These are phyloP conservation scores for Mycena maculata DNA, from an alignment of 768 basidiomycete genomes.

Conservation along the genomic window DNA sequence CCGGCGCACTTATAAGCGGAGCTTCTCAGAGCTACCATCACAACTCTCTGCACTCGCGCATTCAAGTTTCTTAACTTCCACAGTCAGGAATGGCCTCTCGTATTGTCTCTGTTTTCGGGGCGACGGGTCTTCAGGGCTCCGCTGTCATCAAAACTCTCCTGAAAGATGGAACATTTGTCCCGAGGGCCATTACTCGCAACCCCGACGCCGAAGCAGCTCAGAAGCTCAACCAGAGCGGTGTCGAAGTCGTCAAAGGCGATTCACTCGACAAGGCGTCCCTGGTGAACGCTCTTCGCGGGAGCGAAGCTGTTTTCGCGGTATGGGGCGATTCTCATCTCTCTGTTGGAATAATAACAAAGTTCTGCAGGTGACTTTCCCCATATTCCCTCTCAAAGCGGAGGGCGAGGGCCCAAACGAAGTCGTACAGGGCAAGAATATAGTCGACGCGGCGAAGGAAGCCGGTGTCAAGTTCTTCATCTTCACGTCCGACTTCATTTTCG, in stretches of 20 bases:
- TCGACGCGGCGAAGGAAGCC: slow-evolving; percentile 41
- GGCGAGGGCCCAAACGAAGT: slow-evolving; percentile 25
- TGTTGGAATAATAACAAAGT: not conserved
- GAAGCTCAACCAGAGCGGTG: slow-evolving; percentile 1
- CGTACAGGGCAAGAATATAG: slow-evolving; percentile 37
- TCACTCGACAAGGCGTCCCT: not conserved
- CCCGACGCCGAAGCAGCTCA: not conserved
- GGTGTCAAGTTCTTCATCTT: slow-evolving; percentile 38
- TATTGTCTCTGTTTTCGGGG: slow-evolving; percentile 17
- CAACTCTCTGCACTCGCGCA: too few species aligned
- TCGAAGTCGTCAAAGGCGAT: slow-evolving; percentile 16
- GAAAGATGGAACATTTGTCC: slow-evolving; percentile 11
- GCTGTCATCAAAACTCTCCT: slow-evolving; percentile 3
- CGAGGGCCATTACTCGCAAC: slow-evolving; percentile 16
- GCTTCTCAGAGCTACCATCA: too few species aligned
- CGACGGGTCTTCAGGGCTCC: slow-evolving; percentile 13
- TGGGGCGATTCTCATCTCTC: not conserved
- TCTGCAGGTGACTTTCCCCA: slow-evolving; percentile 4
- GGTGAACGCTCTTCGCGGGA: not conserved
- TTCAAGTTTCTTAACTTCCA: too few species aligned
- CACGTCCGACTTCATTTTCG: not conserved
- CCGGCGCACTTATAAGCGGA: too few species aligned
- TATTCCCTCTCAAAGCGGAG: not conserved
- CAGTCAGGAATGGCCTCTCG: slow-evolving; percentile 7
- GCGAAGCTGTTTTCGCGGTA: slow-evolving; percentile 21